Evolutionary conservation across 2,329 filamentous ascomycete species (phyloP), one percentile per base, ranked within the genome.

Genomic region (Cadophora gregata): DNA sequence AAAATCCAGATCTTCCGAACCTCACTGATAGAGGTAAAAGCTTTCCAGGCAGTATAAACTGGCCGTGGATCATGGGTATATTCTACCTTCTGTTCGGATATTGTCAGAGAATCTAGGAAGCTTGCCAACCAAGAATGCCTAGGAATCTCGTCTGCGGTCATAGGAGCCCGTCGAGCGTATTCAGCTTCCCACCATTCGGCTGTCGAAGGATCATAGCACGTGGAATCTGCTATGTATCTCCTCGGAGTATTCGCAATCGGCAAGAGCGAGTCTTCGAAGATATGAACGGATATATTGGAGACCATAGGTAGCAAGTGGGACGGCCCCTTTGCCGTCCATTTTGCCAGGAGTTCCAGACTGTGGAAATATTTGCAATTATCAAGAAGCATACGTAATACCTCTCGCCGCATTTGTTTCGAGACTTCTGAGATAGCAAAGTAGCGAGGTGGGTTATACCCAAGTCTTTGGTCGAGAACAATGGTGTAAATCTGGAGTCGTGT

Each of bases 401-500:
- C 66, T 27, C n/a, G 29, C 16, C 66, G 62, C n/a, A 64, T 55
- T 24, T 63, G 62, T 27, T 47, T 53, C 36, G 59, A 63, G 10
- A 64, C 62, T 8, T 47, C 16, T 27, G 64, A 51, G 21, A 66
- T 66, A 16, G 45, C 59, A 10, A 63, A 53, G 24, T 53, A 63
- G 8, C 4, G 21, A n/a, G 14, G n/a, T 16, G 47, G 47, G 24
- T 25, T 25, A 25, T 60, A 63, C 24, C 51, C 53, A 14, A 60
- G 27, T 29, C 45, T 27, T 63, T 53, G 53, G 25, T 67, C 53
- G 4, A 67, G 60, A 19, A 27, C 59, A 12, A 56, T 50, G 29
- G n/a, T 53, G 47, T 67, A 65, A 12, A 65, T 67, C 19, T 62
- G 42, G 24, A 65, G 53, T 1, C 66, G 62, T n/a, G 63, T 14